Percentiles rank a stretch among this genome's conserved stretches.
Evolutionary conservation across 305 asterid species (phyloP).

Genomic region (Solanum hybrid): DNA sequence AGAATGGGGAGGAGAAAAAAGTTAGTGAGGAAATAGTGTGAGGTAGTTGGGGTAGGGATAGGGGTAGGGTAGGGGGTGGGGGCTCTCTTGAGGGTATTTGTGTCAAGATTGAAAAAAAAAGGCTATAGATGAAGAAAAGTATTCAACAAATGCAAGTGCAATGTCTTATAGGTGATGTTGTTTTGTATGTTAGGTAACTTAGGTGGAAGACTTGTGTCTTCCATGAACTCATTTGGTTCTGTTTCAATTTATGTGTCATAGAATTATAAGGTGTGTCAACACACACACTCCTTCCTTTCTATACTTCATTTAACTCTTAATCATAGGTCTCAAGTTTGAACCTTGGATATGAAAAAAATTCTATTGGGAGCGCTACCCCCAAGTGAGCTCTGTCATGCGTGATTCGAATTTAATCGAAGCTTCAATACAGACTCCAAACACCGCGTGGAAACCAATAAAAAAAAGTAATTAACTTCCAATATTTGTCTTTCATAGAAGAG

Average conservation of each 20-base stretch:
- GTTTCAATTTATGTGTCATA: not conserved
- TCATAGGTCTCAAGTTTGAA: no score
- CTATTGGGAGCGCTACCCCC: no score
- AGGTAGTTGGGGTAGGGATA: not conserved
- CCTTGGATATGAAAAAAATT: fast-evolving
- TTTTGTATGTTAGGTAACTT: not conserved
- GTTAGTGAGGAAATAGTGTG: not conserved
- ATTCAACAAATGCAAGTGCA: not conserved
- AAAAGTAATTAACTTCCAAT: not conserved
- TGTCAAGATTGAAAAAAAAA: not conserved
- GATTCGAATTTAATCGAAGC: no score
- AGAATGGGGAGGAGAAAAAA: not conserved
- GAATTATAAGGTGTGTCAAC: no score
- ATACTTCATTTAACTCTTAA: no score
- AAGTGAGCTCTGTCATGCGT: no score
- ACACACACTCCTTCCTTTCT: no score
- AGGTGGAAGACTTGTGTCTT: not conserved
- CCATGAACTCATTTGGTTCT: not conserved
- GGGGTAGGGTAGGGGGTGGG: not conserved
- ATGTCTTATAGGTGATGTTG: not conserved
- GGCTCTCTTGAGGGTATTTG: not conserved
- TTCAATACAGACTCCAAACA: no score
- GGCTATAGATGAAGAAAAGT: not conserved
- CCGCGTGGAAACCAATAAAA: no score
- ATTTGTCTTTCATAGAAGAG: not conserved